Percentiles rank a stretch among this genome's conserved stretches.
Evolutionary conservation across 768 basidiomycete species (phyloP).

Genomic region (Tricholoma furcatifolium): DNA sequence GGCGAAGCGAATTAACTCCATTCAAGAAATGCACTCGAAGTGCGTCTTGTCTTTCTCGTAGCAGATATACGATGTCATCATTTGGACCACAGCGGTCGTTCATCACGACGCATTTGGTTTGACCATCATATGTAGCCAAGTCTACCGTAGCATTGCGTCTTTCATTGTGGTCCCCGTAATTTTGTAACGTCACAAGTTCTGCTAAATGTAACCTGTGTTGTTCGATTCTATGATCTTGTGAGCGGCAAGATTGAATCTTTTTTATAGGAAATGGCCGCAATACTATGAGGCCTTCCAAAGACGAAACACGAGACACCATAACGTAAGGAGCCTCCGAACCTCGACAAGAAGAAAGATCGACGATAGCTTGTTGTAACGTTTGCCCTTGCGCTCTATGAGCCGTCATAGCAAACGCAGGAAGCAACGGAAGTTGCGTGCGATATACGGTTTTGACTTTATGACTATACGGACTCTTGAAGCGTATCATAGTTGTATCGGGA

Average conservation of each 20-base stretch:
- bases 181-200: too few species aligned
- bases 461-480: not conserved
- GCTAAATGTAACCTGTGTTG: too few species aligned
- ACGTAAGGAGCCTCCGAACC: conserved; percentile 39
- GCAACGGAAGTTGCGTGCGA: conserved; percentile 32
- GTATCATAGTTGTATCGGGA: not conserved
- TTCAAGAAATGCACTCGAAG: too few species aligned
- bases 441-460: not conserved
- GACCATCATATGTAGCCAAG: too few species aligned
- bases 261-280: conserved; percentile 17
- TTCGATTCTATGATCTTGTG: conserved; percentile 11
- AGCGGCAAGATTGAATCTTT: conserved; percentile 7
- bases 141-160: too few species aligned
- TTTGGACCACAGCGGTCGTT: too few species aligned
- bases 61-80: too few species aligned
- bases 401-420: conserved; percentile 39
- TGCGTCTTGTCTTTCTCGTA: too few species aligned
- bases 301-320: conserved; percentile 35
- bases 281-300: conserved; percentile 28
- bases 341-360: conserved; percentile 29
- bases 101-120: too few species aligned
- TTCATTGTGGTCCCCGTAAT: too few species aligned
- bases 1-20: too few species aligned
- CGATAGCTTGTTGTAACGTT: conserved; percentile 26
- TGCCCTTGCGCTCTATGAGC: conserved; percentile 40